Evolutionary conservation across 1,284 basidiomycete genomes (phyloP).

Genomic region (Cystobasidium sp.): DNA sequence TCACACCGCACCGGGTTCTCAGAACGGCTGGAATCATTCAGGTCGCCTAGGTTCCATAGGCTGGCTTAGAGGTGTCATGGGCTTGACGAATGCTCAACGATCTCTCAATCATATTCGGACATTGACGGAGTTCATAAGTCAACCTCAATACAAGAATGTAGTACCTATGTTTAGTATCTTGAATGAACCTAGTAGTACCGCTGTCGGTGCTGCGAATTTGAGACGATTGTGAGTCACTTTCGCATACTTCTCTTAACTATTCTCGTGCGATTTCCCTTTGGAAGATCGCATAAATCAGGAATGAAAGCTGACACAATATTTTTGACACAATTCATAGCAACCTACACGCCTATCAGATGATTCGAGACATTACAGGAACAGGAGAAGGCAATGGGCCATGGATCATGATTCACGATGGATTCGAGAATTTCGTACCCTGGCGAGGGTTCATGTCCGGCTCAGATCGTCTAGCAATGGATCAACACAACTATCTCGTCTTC

Average conservation of each 20-base stretch:
- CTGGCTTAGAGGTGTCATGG: conserved; percentile 53
- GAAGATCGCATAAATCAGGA: not conserved
- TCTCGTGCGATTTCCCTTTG: not conserved
- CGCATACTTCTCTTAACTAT: not conserved
- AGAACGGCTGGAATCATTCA: conserved; percentile 63
- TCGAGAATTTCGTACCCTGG: conserved; percentile 49
- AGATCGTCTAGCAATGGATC: conserved; percentile 75
- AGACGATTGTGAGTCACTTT: conserved; percentile 46
- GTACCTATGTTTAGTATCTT: conserved; percentile 54
- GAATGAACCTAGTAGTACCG: conserved; percentile 56
- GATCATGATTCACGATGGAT: conserved; percentile 53
- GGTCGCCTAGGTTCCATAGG: conserved; percentile 52
- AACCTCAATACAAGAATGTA: conserved; percentile 53
- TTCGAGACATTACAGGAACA: conserved; percentile 63
- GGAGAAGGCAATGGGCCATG: conserved; percentile 51
- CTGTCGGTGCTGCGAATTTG: conserved; percentile 59
- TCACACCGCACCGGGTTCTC: conserved; percentile 75
- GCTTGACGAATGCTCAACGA: conserved; percentile 66
- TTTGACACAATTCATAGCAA: conserved; percentile 61
- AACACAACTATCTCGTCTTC: conserved; percentile 61
- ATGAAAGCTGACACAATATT: not conserved
- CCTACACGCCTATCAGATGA: conserved; percentile 50
- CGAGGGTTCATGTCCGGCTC: conserved; percentile 61
- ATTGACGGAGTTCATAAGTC: conserved; percentile 55
- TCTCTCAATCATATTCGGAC: conserved; percentile 54